These are phyloP conservation scores for Scheffersomyces ergatensis DNA, from an alignment of 805 yeast genomes.

Conservation along the genomic window DNA sequence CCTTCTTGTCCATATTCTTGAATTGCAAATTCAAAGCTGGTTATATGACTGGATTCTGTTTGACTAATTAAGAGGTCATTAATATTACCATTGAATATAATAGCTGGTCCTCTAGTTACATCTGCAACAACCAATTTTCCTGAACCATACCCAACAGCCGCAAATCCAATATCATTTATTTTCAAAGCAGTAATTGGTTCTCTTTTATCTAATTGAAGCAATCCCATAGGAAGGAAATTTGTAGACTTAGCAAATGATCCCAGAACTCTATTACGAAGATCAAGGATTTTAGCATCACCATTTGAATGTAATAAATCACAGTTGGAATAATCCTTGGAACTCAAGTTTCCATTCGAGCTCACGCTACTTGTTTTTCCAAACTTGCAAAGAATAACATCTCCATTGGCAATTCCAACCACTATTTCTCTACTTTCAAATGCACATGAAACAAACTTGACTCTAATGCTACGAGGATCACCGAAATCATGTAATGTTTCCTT, in stretches of 20 bases:
- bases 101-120: slow-evolving; percentile 68
- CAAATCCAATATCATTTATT: slow-evolving; percentile 79
- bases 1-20: slow-evolving; percentile 65
- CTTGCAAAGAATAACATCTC: slow-evolving; percentile 74
- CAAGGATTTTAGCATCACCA: slow-evolving; percentile 39
- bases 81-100: slow-evolving; percentile 44
- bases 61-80: slow-evolving; percentile 29
- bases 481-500: slow-evolving; percentile 28
- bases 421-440: slow-evolving; percentile 77
- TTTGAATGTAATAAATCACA: slow-evolving; percentile 31
- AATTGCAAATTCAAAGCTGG: slow-evolving; percentile 70
- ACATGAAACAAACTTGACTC: slow-evolving; percentile 62
- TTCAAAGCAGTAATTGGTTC: slow-evolving; percentile 56
- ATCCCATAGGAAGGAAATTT: slow-evolving; percentile 31
- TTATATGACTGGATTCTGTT: slow-evolving; percentile 37
- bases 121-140: slow-evolving; percentile 80
- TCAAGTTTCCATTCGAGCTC: slow-evolving; percentile 8
- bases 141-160: slow-evolving; percentile 70
- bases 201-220: slow-evolving; percentile 31
- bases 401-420: slow-evolving; percentile 62
- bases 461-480: slow-evolving; percentile 30
- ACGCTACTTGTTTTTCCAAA: slow-evolving; percentile 46
- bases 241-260: slow-evolving; percentile 27
- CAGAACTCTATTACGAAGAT: slow-evolving; percentile 56
- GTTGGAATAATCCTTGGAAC: slow-evolving; percentile 20